Evolutionary conservation across 208 protist genomes (phyloP), one percentile per base, ranked within the genome.

Genomic region (Vickermania spadyakhi): DNA sequence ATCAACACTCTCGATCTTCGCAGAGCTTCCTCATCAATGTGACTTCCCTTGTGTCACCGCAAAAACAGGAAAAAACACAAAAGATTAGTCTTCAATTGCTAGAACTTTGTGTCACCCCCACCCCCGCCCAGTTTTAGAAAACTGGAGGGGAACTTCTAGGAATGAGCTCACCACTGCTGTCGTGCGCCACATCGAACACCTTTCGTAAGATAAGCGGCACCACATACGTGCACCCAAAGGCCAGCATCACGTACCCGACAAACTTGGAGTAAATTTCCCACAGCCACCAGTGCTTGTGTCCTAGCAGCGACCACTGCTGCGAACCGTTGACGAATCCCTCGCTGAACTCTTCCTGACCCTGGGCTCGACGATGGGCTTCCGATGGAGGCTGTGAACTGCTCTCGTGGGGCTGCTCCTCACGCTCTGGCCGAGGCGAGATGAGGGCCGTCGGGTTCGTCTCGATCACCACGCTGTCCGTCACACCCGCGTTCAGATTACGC

Each of bases 201-300:
- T 69, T 64, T 26, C 72, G 66, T 51, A 80, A 52, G 0, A 83
- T 51, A 18, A 78, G 51, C 28, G 77, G 72, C 42, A 63, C 73
- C 22, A 84, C 68, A 54, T 73, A 84, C 2, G 55, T 51, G 50
- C 73, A 56, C 5, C 79, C 25, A 45, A 86, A 72, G 26, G 73
- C 78, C 14, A 70, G 73, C 1, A 73, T 51, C 4, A 77, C 64
- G 60, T 86, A 89, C 1, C 76, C 79, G 29, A 86, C 26, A 18
- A 66, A 71, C 30, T 65, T 70, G 62, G 60, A 45, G 58, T 89
- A 79, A 4, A 77, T 64, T 51, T 89, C 82, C 79, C 82, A 89
- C 28, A 86, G 60, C 82, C 78, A 86, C 74, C 79, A 89, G 56
- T 89, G 82, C 42, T 57, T 41, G 55, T 89, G 79, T 22, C 76